These are phyloP conservation scores for Syzygium aqueum DNA, from an alignment of 345 rosid genomes.

Conservation along the genomic window DNA sequence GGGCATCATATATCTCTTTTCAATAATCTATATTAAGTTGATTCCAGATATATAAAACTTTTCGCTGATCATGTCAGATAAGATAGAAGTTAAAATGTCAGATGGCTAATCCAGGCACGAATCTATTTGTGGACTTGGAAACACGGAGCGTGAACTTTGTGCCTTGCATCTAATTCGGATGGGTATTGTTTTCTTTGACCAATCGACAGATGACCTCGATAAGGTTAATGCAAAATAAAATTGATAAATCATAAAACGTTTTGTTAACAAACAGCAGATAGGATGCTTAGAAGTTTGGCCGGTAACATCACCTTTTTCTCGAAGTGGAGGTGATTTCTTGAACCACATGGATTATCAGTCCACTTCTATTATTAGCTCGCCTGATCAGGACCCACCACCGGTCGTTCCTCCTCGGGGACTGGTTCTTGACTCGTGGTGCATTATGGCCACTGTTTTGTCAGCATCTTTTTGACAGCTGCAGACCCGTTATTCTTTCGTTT, in stretches of 20 bases:
- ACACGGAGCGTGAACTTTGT: not conserved
- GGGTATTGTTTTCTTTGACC: not conserved
- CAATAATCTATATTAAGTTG: too few relatives aligned
- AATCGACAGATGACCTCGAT: not conserved
- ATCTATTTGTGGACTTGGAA: not conserved
- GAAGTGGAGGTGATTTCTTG: not conserved
- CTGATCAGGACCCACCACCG: not conserved
- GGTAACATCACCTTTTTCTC: too few relatives aligned
- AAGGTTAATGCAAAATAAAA: not conserved
- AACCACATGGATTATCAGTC: not conserved
- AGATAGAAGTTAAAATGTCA: not conserved
- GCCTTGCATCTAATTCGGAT: not conserved
- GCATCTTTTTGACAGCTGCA: not conserved
- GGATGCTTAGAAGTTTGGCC: not conserved
- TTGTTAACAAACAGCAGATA: not conserved
- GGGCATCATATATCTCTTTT: not conserved
- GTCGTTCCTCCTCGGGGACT: not conserved
- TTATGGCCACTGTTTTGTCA: not conserved
- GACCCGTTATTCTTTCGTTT: not conserved
- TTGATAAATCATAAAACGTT: not conserved
- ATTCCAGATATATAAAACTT: not conserved
- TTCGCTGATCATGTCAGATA: not conserved
- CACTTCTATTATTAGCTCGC: not conserved
- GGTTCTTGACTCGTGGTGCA: not conserved
- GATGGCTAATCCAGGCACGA: not conserved